Evolutionary conservation across 148 eudicot genomes (phyloP), one percentile per base, ranked within the genome.

Genomic region (Rhododendron kiyosumense): DNA sequence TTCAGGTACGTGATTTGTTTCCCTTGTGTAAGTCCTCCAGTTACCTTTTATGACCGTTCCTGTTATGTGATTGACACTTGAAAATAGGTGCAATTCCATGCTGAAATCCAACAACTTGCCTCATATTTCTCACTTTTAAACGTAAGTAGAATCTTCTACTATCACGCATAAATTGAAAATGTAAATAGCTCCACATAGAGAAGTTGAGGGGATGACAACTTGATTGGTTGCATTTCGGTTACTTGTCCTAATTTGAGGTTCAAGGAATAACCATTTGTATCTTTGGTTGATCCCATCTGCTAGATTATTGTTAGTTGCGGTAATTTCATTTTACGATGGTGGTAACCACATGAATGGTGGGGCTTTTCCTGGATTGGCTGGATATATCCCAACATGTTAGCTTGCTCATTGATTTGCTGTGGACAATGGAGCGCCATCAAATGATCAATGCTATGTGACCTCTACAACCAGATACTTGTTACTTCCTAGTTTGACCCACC

Each of bases 1-100:
- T 96, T 88, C 99, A 95, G 98, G 99, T 96, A 88, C 84, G 84
- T 59, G 54, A 28, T 78, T 3, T 85, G 9, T 32, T 20, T 59
- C 38, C 36, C 45, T 32, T 0, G 20, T 77, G 14, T 26, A 38
- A 38, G 77, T 57, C 9, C 20, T 81, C 71, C 43, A 5, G 26
- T 36, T 32, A 32, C 11, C 20, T 41, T 41, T 63, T 26, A 43
- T 28, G 20, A 43, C 26, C 54, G 5, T 73, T n/a, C 52, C 8
- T 65, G 36, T 61, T 61, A 48, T 65, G 76, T 48, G 11, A 11
- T 34, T 52, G 48, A 75, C 30, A 12, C 34, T 22, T 84, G 14
- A 20, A 52, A 75, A 34, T 32, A 52, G 77, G 24, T 12, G 41
- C 45, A 3, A 34, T 65, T 65, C 4, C 8, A 7, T n/a, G 71